Evolutionary conservation across 805 yeast genomes (phyloP).

Genomic region (Tetrapisispora iriomotensis): DNA sequence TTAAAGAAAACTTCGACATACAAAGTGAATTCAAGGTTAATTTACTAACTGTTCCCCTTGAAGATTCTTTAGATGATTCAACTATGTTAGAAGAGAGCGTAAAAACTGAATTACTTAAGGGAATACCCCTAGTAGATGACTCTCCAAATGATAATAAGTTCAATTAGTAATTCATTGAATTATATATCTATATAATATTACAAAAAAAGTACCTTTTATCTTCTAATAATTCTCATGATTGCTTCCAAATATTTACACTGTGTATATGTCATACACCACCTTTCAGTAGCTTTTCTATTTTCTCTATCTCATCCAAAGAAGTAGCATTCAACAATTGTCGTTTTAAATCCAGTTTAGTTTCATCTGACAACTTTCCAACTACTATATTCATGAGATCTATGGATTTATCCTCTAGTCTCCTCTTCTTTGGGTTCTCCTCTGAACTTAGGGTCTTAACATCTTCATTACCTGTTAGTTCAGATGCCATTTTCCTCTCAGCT

Average conservation of each 20-base stretch:
- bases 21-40: neutral
- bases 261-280: constrained; percentile 18
- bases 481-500: constrained; percentile 41
- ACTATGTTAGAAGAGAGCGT: too few species aligned
- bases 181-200: too few species aligned
- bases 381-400: constrained; percentile 30
- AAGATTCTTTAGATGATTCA: neutral
- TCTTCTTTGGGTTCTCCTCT: neutral
- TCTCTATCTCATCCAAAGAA: constrained; percentile 63
- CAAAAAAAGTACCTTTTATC: too few species aligned
- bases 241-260: neutral
- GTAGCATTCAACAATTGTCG: constrained; percentile 51
- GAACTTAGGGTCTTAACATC: constrained; percentile 11
- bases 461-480: constrained; percentile 19
- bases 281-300: constrained; percentile 48
- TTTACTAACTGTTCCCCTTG: neutral
- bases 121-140: too few species aligned
- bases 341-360: constrained; percentile 43
- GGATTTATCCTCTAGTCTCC: constrained; percentile 18
- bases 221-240: too few species aligned
- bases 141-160: too few species aligned
- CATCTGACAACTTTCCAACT: constrained; percentile 41
- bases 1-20: neutral
- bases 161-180: too few species aligned
- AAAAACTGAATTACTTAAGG: too few species aligned